Evolutionary conservation across 2,329 filamentous ascomycete genomes (phyloP), one percentile per base, ranked within the genome.

Genomic region (Talaromyces sp.): DNA sequence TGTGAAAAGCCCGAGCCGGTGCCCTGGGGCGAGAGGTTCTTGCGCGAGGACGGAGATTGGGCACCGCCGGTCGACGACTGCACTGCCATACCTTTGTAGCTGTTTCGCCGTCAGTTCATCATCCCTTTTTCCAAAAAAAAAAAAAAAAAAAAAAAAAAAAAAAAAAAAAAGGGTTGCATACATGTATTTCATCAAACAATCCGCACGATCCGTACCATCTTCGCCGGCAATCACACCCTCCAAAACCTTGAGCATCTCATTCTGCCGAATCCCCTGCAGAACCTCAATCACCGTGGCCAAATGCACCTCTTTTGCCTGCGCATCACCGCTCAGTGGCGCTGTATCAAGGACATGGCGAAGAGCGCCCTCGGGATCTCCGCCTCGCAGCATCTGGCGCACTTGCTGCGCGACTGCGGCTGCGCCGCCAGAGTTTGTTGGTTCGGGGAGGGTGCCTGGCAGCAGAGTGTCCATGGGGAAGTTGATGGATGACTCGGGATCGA

Each of bases 151-250:
- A 27, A 1, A 31, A 4, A 35, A n/a, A 27, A 49, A 51, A 38
- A 19, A 24, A 52, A 59, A 29, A 31, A 54, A 52, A 53, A 49
- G 53, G 49, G 51, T 60, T 50, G 82, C 89, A 71, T 85, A 97
- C 87, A 97, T 82, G 78, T 97, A 99, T 81, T 99, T 99, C 90
- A 96, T 96, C 75, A 99, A 80, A 56, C 93, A 91, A 75, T 99
- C 95, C 67, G 96, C 80, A 63, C 90, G 84, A 77, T 98, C 95
- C 63, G 86, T 86, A 29, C 95, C 95, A 63, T 90, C 90, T 56
- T 89, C 86, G 11, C 88, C 86, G 62, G 80, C 81, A 78, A 95
- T 92, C 70, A 98, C 89, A 61, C 87, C 85, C 77, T 88, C 86
- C 67, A 99, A 81, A 70, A 98, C 86, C 14, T 91, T 89, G 65